Evolutionary conservation across 495 filamentous ascomycete species (phyloP).

Genomic region (Hyaloscypha finlandica): DNA sequence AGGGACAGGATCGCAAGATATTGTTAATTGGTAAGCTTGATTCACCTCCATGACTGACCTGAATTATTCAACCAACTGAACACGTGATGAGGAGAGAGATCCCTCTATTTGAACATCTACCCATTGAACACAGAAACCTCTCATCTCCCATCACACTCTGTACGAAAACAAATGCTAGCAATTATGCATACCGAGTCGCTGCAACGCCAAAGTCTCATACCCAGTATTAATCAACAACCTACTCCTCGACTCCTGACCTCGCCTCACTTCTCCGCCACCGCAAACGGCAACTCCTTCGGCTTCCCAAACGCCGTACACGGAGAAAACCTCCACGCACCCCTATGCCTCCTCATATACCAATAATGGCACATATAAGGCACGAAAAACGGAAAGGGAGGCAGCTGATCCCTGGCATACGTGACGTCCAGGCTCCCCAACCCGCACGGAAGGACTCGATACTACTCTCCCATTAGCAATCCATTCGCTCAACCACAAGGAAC

Average conservation of each 20-base stretch:
- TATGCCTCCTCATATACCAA: constrained; percentile 7
- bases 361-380: constrained; percentile 4
- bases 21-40: too few species aligned
- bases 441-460: constrained; percentile 8
- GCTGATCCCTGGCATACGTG: constrained; percentile 5
- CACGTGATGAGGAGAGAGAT: too few species aligned
- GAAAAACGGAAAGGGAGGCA: constrained; percentile 13
- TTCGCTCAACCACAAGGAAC: background rate
- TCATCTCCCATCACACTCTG: too few species aligned
- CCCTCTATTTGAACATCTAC: too few species aligned
- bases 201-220: background rate
- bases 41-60: too few species aligned
- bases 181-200: background rate
- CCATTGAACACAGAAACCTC: too few species aligned
- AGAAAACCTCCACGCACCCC: constrained; percentile 12
- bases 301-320: constrained; percentile 10
- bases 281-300: constrained; percentile 10
- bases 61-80: too few species aligned
- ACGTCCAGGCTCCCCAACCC: constrained; percentile 6
- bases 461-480: background rate
- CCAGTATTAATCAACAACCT: background rate
- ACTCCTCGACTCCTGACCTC: background rate
- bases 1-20: too few species aligned
- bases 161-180: background rate
- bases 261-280: constrained; percentile 7